Base-by-base conservation (phyloP, 495 filamentous ascomycete genomes). In the Aspergillus avenaceus region DNA sequence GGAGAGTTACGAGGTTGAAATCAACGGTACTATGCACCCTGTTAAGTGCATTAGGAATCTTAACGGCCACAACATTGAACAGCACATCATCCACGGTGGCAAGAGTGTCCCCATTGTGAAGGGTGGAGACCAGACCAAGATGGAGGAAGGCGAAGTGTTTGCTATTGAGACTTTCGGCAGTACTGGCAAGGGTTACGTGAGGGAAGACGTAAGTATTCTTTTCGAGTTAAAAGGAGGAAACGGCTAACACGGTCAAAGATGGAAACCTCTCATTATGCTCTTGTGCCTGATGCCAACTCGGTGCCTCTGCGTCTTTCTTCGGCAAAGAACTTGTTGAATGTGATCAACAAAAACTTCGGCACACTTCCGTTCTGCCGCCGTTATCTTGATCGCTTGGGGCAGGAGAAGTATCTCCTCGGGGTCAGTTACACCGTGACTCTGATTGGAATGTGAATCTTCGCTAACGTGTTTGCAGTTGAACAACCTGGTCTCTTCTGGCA, bases 121-220 rank as follows among this genome's bases (percentile, higher is more conserved):
- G 74, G 81, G 78, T 48, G 76, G 73, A 47, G 86, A 91, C 56
- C 77, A 79, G 58, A 91, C 87, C 27, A 91, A 87, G 72, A 96
- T 96, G 91, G 91, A 95, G 74, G 91, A 95, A 66, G 90, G 90
- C 19, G 91, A 96, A 61, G 81, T 87, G 11, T 96, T 92, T 63
- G 91, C 91, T 37, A 95, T 96, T 54, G 91, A 95, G 67, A 95
- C 91, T 7, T 96, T 95, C 58, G 91, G 91, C 42, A 92, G 85
- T 72, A 96, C 91, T 47, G 91, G 91, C 56, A 91, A 89, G 66
- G 91, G 86, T 43, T 84, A 85, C 63, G 84, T 95, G 42, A 72
- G 82, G 56, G 89, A 95, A 60, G 87, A 95, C 63, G 84, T 90
- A 46, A 53, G 73, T 69, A 9, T 63, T 29, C 9, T 22, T n/a